Percentiles rank a stretch among this genome's conserved stretches.
phyloP scores from a whole-genome alignment of 2,329 filamentous ascomycete genomes.

The Ophioceras dolichostomum region DNA sequence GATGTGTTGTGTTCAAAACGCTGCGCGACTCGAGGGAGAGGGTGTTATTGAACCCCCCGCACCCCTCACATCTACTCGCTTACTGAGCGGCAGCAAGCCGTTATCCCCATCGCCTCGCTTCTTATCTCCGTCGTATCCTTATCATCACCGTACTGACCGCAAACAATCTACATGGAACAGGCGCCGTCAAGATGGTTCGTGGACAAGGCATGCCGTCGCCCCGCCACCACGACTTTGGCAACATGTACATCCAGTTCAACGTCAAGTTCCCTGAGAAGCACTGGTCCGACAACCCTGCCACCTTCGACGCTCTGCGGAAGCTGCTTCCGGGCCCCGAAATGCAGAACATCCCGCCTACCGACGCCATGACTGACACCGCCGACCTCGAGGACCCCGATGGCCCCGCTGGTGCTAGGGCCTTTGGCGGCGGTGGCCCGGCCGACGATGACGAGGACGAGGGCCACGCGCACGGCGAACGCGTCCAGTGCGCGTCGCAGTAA shows the following conservation, averaged over 20 bases:
- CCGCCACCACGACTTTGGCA: conserved; percentile 89
- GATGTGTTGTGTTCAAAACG: too few relatives aligned
- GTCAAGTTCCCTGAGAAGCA: conserved; percentile 89
- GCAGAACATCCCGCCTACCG: conserved; percentile 56
- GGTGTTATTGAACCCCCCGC: too few relatives aligned
- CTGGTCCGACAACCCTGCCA: conserved; percentile 52
- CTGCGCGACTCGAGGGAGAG: too few relatives aligned
- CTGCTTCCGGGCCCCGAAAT: conserved; percentile 63
- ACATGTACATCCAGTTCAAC: conserved; percentile 94
- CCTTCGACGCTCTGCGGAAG: conserved; percentile 68
- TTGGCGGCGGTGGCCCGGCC: conserved; percentile 53
- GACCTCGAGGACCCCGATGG: conserved; percentile 77
- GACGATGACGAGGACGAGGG: conserved; percentile 73
- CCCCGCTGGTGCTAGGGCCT: conserved; percentile 53
- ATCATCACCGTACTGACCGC: too few relatives aligned
- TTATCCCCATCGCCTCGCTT: too few relatives aligned
- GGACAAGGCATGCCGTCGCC: conserved; percentile 96
- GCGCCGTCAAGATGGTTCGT: conserved; percentile 82
- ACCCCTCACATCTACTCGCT: conserved; percentile 2
- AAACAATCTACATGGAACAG: conserved; percentile 35
- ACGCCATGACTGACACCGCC: conserved; percentile 86
- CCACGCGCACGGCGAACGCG: conserved; percentile 62
- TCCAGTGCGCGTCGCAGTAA: conserved; percentile 85
- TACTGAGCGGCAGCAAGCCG: neutral
- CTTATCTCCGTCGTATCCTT: too few relatives aligned